Base-by-base conservation (phyloP, 768 basidiomycete genomes). In the Asterophora lycoperdoides region DNA sequence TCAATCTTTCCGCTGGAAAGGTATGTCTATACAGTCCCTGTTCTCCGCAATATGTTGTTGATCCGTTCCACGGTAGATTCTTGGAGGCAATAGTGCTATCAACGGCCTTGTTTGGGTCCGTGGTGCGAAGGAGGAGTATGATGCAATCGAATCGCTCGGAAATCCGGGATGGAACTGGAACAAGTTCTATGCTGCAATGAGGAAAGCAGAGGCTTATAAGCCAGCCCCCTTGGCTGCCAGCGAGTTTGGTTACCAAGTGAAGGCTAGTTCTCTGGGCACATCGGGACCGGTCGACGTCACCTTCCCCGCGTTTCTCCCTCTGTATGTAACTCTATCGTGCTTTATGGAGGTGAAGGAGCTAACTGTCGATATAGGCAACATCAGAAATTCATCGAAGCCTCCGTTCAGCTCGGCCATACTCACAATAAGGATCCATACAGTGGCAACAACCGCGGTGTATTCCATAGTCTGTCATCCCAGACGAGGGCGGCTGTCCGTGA, bases 31-130 rank as follows among this genome's bases (percentile, higher is more conserved):
- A 35, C 3, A 38, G 2, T 23, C 23, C 23, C 40, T 18, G n/a
- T 40, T 23, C 23, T 18, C 34, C 8, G 6, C 14, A n/a, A n/a
- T n/a, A 6, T 15, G 13, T 28, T 5, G 7, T 11, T 17, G 9
- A 13, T 7, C 28, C n/a, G 8, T 4, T 13, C 35, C 14, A 32
- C 7, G 20, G 9, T 29, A 67, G 64, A 59, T 68, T n/a, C 61
- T 72, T 11, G 69, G 70, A 23, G 70, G 70, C 6, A 60, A 59
- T 15, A 58, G 57, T 23, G 65, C 70, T 8, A 63, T 70, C 30
- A 71, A 72, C 43, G 69, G 69, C 34, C 56, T 64, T 14, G 62
- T 65, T 20, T 71, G 68, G 64, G 61, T 61, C 35, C 60, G 69
- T 6, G 67, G 66, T 5, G 45, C 60, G 34, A 49, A 53, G 32